Base-by-base conservation (phyloP, 108 stramenopile genomes). In the Cyclotella distinguenda region DNA sequence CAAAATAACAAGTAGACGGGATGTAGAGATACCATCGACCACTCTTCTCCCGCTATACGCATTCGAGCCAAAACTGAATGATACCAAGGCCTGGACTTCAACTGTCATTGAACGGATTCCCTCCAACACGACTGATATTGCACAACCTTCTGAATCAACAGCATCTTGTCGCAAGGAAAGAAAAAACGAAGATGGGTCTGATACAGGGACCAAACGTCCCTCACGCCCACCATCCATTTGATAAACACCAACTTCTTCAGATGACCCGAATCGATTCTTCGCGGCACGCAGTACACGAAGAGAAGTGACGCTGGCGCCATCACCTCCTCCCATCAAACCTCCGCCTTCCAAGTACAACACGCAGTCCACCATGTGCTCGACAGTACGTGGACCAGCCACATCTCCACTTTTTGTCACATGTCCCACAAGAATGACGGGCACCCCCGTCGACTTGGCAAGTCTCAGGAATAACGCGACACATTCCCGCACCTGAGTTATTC, bases 291-390 rank as follows among this genome's bases (percentile, higher is more conserved):
- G 67, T 60, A 91, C 70, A 43, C 90, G 82, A 38, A 90, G 52
- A 34, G 84, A 80, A 16, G 78, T 59, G 11, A 50, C 52, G 23
- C 77, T 69, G 25, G 49, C 79, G 2, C 60, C 67, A 30, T 65
- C 43, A 56, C 32, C 49, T 30, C 70, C 53, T 31, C 53, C 75
- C 36, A 68, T 27, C 9, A 68, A 50, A 16, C 59, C 64, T 12
- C 83, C 81, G 15, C 90, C 86, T 73, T 98, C 95, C 49, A 98
- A 59, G 55, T 91, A 95, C 21, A 97, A 57, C 25, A 98, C 95
- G 22, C 88, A 83, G 77, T 98, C 97, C 0, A 98, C 97, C 94
- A 97, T 94, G 79, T 98, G 97, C 68, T 98, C 97, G 28, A 98
- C 92, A 21, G 93, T 94, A 30, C 90, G 80, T 1, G 97, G 97